Evolutionary conservation across 345 rosid genomes (phyloP).

Genomic region (Populus davidiana): DNA sequence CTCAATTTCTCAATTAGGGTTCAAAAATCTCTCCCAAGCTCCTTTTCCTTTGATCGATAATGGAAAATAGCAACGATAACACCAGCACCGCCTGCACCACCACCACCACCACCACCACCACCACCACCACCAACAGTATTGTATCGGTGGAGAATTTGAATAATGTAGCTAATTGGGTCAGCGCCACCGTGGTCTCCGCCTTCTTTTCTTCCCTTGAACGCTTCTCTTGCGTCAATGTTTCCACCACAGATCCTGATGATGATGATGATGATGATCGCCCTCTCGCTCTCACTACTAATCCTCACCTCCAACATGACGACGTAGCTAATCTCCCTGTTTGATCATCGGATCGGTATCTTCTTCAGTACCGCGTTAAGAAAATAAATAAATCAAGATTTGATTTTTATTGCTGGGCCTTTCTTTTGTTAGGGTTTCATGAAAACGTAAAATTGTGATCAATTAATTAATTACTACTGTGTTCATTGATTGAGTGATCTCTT

Average conservation of each 20-base stretch:
- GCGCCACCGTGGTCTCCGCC: constrained; percentile 70
- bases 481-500: background rate
- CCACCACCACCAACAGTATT: constrained; percentile 25
- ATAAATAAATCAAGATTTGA: background rate
- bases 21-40: background rate
- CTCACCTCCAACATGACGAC: constrained; percentile 27
- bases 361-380: background rate
- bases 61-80: constrained; percentile 19
- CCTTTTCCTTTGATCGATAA: background rate
- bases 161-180: constrained; percentile 62
- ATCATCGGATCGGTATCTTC: background rate
- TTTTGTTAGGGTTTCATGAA: background rate
- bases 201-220: constrained; percentile 91
- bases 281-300: constrained; percentile 38
- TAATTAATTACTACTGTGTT: background rate
- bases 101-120: constrained; percentile 4
- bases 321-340: constrained; percentile 27
- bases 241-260: constrained; percentile 64
- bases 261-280: constrained; percentile 60
- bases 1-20: background rate
- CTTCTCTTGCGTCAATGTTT: constrained; percentile 75
- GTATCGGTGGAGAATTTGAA: constrained; percentile 46
- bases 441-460: background rate
- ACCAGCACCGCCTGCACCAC: background rate
- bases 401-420: background rate